Percentiles rank a stretch among this genome's conserved stretches.
These are phyloP conservation scores for Artemisia princeps DNA, from an alignment of 140 eudicot genomes.

Conservation along the genomic window DNA sequence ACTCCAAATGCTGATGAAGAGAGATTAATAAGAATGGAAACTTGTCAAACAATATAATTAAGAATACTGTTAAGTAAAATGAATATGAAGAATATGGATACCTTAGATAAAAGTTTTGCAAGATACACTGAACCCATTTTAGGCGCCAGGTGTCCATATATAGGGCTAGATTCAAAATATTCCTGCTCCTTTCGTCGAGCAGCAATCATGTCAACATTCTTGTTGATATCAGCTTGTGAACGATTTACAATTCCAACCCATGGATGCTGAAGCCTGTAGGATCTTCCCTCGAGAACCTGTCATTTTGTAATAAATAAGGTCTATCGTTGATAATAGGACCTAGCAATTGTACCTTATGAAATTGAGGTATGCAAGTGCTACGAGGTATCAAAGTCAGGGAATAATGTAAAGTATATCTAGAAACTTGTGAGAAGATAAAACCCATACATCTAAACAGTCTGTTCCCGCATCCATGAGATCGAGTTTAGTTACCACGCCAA, in stretches of 20 bases:
- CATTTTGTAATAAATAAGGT: constrained; percentile 9
- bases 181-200: constrained; percentile 88
- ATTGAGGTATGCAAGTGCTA: constrained; percentile 9
- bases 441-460: constrained; percentile 74
- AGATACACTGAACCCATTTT: constrained; percentile 94
- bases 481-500: constrained; percentile 93
- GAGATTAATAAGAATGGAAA: constrained; percentile 15
- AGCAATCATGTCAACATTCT: constrained; percentile 74
- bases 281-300: constrained; percentile 95
- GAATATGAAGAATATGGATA: constrained; percentile 1
- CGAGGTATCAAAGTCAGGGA: constrained; percentile 18
- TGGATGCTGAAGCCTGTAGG: constrained; percentile 90
- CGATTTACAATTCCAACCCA: constrained; percentile 99
- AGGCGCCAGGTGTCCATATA: constrained; percentile 85
- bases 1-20: constrained; percentile 62
- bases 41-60: constrained; percentile 18
- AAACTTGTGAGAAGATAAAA: constrained; percentile 17
- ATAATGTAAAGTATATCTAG: constrained; percentile 15
- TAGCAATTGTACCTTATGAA: constrained; percentile 9
- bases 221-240: constrained; percentile 98
- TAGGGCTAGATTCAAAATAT: constrained; percentile 86
- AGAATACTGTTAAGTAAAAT: constrained; percentile 16
- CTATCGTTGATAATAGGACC: background rate
- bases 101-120: constrained; percentile 88
- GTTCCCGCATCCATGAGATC: constrained; percentile 97